These are phyloP conservation scores for Davidsoniella neocaledoniae DNA, from an alignment of 2,329 filamentous ascomycete species.

Conservation along the genomic window DNA sequence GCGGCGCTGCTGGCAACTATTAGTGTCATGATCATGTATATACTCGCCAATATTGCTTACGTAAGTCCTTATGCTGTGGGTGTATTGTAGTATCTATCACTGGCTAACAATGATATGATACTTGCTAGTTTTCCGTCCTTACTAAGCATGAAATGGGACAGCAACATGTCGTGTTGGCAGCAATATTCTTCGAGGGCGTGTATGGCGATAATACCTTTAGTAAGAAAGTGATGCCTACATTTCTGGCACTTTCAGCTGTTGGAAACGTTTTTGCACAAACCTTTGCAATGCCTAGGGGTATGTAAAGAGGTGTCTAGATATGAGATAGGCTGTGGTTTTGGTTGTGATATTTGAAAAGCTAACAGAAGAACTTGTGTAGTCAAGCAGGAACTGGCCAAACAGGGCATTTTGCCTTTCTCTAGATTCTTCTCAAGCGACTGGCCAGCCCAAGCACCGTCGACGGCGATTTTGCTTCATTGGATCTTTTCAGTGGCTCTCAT, in stretches of 20 bases:
- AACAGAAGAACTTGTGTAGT: conserved; percentile 16
- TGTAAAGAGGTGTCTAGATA: conserved; percentile 27
- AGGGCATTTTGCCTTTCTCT: conserved; percentile 49
- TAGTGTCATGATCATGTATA: conserved; percentile 41
- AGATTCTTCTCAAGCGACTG: conserved; percentile 52
- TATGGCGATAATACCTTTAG: conserved; percentile 37
- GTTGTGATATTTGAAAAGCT: not conserved
- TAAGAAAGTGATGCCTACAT: conserved; percentile 30
- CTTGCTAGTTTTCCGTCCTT: conserved; percentile 36
- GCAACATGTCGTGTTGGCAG: conserved; percentile 43
- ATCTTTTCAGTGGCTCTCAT: conserved; percentile 7
- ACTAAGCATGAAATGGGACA: conserved; percentile 38
- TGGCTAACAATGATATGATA: not conserved
- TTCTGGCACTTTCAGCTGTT: conserved; percentile 43
- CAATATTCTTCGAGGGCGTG: conserved; percentile 43
- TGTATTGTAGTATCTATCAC: not conserved
- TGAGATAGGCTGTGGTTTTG: conserved; percentile 20
- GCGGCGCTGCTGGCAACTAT: conserved; percentile 35
- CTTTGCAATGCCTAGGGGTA: conserved; percentile 15
- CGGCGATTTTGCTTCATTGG: conserved; percentile 9
- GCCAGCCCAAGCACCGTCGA: conserved; percentile 34
- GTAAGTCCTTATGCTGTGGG: not conserved
- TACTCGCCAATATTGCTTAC: conserved; percentile 48
- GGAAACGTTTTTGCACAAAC: conserved; percentile 39
- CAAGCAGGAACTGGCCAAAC: conserved; percentile 52